Conservation (phyloP, 192 early-diverging fungal species). For the Podila minutissima region DNA sequence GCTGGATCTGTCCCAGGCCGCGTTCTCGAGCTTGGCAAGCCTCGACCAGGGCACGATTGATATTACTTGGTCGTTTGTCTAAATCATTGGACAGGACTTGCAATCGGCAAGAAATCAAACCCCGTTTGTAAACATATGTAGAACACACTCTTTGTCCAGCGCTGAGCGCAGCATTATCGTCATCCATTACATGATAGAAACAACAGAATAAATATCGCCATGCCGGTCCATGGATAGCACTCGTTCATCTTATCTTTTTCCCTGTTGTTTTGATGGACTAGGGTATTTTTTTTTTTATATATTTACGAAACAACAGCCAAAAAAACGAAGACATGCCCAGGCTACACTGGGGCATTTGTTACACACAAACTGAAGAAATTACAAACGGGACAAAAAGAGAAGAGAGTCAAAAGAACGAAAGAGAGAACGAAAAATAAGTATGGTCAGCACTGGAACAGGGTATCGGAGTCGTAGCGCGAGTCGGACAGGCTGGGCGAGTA, state of each 20-base stretch:
- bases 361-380: neutral
- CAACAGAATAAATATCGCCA: neutral
- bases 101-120: no score
- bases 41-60: constrained; percentile 40
- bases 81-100: neutral
- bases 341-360: neutral
- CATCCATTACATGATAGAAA: neutral
- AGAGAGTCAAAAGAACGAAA: neutral
- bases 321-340: no score
- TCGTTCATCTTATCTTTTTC: no score
- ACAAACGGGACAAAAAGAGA: neutral
- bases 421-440: neutral
- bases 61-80: constrained; percentile 49
- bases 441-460: no score
- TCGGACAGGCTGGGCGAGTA: constrained; percentile 8
- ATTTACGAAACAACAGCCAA: no score
- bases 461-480: no score
- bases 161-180: neutral
- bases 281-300: no score
- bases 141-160: neutral
- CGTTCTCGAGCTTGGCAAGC: constrained; percentile 47
- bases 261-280: no score
- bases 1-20: constrained; percentile 49
- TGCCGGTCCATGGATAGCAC: no score
- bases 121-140: neutral